Conservation (phyloP, 2,329 filamentous ascomycete species). For the Trichocomaceae sp. region DNA sequence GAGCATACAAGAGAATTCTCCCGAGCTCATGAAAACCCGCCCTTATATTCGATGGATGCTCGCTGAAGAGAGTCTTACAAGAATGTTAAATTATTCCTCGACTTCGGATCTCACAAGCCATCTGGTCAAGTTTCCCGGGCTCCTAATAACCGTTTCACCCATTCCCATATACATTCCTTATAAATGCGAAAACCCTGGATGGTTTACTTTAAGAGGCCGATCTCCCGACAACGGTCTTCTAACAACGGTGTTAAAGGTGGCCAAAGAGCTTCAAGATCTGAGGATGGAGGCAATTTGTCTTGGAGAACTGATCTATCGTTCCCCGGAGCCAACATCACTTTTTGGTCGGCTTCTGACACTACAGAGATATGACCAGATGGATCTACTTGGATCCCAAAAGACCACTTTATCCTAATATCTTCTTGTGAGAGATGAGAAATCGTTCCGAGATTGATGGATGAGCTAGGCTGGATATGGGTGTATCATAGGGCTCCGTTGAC, state of each 20-base stretch:
- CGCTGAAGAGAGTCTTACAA: background rate
- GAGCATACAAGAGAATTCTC: background rate
- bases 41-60: constrained; percentile 4
- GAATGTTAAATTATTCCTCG: background rate
- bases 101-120: background rate
- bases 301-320: constrained; percentile 1
- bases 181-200: background rate
- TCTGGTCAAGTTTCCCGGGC: background rate
- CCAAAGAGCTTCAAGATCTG: background rate
- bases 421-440: background rate
- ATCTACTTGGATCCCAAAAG: background rate
- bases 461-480: background rate
- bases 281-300: background rate
- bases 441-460: background rate
- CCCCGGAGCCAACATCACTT: background rate
- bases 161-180: constrained; percentile 5
- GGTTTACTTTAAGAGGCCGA: background rate
- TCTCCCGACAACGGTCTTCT: background rate
- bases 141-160: background rate
- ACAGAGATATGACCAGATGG: background rate
- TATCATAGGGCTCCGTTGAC: background rate
- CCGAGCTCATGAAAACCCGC: background rate
- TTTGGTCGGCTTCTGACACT: background rate
- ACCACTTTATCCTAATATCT: constrained; percentile 4
- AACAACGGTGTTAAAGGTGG: background rate